Base-by-base conservation (phyloP, 306 rosid species). In the Prunus mira region DNA sequence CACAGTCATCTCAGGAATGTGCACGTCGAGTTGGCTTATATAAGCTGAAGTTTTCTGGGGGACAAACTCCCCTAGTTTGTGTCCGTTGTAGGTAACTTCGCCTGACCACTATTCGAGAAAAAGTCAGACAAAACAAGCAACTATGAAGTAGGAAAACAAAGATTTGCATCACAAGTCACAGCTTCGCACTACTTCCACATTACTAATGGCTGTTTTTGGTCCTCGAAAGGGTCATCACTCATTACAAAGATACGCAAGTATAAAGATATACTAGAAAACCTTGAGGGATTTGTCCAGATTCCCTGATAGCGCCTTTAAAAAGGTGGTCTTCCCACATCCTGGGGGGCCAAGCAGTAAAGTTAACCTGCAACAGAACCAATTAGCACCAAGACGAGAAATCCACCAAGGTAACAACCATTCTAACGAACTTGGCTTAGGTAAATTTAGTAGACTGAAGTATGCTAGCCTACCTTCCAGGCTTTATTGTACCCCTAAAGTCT, bases 1-100 rank as follows among this genome's bases (percentile, higher is more conserved):
- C 27, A 92, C 97, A 4, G 97, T 92, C 91, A 90, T 87, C 51
- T 88, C 85, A 7, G 93, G 81, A 67, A 90, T 84, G 84, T 88
- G 93, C 71, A 85, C 43, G 65, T 92, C 97, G 76, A 70, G 46
- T 74, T 92, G 97, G 76, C 97, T 92, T 57, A 90, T 86, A 74
- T 90, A 92, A 9, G 97, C 88, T 38, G 91, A 84, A 8, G 88
- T 85, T 65, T 85, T 90, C 80, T 90, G 90, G 14, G 96, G 91
- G 22, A 87, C 84, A 68, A 92, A 85, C 74, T 88, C 96, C 10
- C 74, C 82, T 10, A 92, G 80, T 69, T 71, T 84, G 82, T 86
- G 73, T 13, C 89, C 96, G 50, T 92, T 87, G 82, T 87, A 88
- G 61, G 87, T 79, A 73, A 87, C 74, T 71, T 87, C 85, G 32